Base-by-base conservation (phyloP, 352 stramenopile genomes). In the Phytopythium sindhum region DNA sequence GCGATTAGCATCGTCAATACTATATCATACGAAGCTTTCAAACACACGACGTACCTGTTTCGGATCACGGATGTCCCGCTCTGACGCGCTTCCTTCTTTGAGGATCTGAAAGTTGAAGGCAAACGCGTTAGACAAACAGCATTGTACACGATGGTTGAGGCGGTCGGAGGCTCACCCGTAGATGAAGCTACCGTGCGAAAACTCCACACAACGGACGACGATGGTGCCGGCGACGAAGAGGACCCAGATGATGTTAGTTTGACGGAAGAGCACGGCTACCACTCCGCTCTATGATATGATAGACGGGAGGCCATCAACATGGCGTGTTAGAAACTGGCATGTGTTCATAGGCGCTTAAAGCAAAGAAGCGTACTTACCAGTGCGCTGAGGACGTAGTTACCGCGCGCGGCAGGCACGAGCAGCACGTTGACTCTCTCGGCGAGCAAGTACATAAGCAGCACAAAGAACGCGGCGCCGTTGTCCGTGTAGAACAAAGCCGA, bases 201-300 rank as follows among this genome's bases (percentile, higher is more conserved):
- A 56, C 63, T 95, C 87, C 0, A 88, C 73, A 35, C 69, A 88
- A 14, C 82, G 79, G 51, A 95, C 85, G 26, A 94, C 72, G 14
- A 91, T 55, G 0, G 76, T 85, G 12, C 88, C 90, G 11, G 91
- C 74, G 4, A 94, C 84, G 69, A 98, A 97, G 1, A 85, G 59
- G 0, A 97, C 86, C 91, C 91, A 98, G 4, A 97, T 63, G 48
- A 96, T 93, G 54, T 98, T 98, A 10, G 88, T 98, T 66, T 98
- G 91, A 1, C 91, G 88, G 47, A 96, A 94, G 24, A 95, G 57
- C 39, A 98, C 85, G 1, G 88, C 88, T 0, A 80, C 58, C 8
- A 73, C 84, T 28, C 89, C 88, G 60, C 77, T 81, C 86, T 96
- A 64, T 1, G 24, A 48, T 50, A 31, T 60, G 50, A n/a, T n/a